Conservation (phyloP, 169 alveolate species). For the Plasmodium adleri region DNA sequence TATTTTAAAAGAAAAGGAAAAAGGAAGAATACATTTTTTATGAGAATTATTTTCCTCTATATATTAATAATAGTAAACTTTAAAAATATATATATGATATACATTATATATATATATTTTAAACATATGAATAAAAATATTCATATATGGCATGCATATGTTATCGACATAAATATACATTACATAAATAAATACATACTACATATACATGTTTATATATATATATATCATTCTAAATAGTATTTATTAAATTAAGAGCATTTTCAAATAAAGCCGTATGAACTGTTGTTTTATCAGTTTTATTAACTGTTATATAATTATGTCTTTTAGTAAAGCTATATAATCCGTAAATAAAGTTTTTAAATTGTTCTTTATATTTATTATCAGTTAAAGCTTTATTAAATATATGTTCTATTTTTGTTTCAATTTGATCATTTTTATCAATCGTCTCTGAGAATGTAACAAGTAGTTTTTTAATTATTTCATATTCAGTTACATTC, state of each 20-base stretch:
- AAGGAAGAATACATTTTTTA: too few species aligned
- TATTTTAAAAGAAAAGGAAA: too few species aligned
- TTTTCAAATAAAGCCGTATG: neutral
- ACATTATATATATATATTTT: too few species aligned
- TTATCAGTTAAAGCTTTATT: conserved; percentile 19
- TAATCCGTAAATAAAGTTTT: neutral
- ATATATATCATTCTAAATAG: neutral
- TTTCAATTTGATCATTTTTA: neutral
- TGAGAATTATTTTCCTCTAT: too few species aligned
- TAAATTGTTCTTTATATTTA: neutral
- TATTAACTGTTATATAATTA: neutral
- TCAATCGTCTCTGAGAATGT: neutral
- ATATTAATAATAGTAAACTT: too few species aligned
- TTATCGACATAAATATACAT: too few species aligned
- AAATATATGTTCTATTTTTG: neutral
- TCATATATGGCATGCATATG: too few species aligned
- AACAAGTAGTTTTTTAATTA: conserved; percentile 2
- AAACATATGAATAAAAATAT: too few species aligned
- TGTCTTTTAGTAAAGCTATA: conserved; percentile 15
- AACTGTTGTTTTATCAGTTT: neutral
- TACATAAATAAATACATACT: too few species aligned
- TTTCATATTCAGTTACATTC: neutral
- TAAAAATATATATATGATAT: too few species aligned
- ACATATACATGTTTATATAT: too few species aligned
- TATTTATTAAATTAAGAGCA: neutral